Evolutionary conservation across 2,329 filamentous ascomycete species (phyloP).

Genomic region (Aspergillus fischeri): DNA sequence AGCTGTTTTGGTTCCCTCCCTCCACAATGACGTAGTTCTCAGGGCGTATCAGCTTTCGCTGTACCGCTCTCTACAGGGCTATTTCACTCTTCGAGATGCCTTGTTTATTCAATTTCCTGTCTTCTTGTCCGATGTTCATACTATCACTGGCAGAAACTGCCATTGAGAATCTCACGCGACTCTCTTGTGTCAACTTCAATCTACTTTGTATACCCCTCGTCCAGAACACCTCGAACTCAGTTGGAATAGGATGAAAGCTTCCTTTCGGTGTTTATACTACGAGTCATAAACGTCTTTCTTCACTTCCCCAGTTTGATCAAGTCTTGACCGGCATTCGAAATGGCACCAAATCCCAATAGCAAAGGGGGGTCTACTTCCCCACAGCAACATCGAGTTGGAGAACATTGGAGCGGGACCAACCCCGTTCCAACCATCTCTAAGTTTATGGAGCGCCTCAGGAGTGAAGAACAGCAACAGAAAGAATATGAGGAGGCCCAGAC

Average conservation of each 20-base stretch:
- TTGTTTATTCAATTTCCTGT: not conserved
- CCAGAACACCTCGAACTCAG: not conserved
- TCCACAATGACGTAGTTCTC: slow-evolving; percentile 35
- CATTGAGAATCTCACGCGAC: not conserved
- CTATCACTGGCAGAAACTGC: not conserved
- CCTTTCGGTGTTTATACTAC: not conserved
- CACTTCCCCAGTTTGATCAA: not conserved
- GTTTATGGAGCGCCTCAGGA: slow-evolving; percentile 74
- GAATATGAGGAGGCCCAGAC: slow-evolving; percentile 34
- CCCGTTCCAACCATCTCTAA: slow-evolving; percentile 83
- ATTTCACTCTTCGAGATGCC: slow-evolving; percentile 2
- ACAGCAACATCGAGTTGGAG: slow-evolving; percentile 47
- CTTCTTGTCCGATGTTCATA: not conserved
- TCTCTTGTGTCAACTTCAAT: not conserved
- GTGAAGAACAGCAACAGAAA: slow-evolving; percentile 68
- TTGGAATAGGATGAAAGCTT: not conserved
- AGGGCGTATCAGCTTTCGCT: not conserved
- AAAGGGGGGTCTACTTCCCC: slow-evolving; percentile 17
- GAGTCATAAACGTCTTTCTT: not conserved
- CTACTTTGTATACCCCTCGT: not conserved
- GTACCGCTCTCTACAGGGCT: not conserved
- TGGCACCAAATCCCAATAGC: slow-evolving; percentile 11
- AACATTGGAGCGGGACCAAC: slow-evolving; percentile 79
- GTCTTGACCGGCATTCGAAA: not conserved
- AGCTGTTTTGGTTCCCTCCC: not conserved